These are phyloP conservation scores for Xylaria sp. DNA, from an alignment of 2,329 filamentous ascomycete genomes.

Conservation along the genomic window DNA sequence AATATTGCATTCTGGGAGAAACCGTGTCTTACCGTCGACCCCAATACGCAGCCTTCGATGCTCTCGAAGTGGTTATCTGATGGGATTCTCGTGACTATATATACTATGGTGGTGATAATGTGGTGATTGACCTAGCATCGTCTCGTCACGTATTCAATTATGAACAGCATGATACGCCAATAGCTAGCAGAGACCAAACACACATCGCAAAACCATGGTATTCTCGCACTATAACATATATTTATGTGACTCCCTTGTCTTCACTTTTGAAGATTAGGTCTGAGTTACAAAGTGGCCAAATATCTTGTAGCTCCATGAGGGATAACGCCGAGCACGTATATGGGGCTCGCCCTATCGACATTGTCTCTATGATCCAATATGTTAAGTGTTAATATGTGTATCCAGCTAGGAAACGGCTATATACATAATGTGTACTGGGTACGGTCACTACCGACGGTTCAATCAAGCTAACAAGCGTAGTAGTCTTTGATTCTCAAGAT, in stretches of 20 bases:
- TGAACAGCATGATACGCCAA: neutral
- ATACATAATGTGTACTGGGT: conserved; percentile 9
- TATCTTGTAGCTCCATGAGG: no score
- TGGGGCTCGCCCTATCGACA: neutral
- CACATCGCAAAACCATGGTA: no score
- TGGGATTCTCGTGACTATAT: neutral
- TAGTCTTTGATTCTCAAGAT: conserved; percentile 7
- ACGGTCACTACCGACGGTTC: neutral
- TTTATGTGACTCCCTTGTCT: neutral
- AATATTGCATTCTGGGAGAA: no score
- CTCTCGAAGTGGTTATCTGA: neutral
- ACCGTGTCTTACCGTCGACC: no score
- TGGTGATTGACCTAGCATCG: neutral
- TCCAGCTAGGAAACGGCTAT: conserved; percentile 6
- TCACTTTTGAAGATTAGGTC: neutral
- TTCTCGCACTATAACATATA: no score
- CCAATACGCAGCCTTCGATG: no score
- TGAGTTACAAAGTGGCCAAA: neutral
- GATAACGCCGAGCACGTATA: neutral
- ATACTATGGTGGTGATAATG: neutral
- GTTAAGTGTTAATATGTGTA: neutral
- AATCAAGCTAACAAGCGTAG: neutral
- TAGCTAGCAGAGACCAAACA: no score
- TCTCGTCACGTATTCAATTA: neutral
- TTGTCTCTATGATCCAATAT: neutral